These are phyloP conservation scores for Trichoderma aggressivum DNA, from an alignment of 2,329 filamentous ascomycete species.

Conservation along the genomic window DNA sequence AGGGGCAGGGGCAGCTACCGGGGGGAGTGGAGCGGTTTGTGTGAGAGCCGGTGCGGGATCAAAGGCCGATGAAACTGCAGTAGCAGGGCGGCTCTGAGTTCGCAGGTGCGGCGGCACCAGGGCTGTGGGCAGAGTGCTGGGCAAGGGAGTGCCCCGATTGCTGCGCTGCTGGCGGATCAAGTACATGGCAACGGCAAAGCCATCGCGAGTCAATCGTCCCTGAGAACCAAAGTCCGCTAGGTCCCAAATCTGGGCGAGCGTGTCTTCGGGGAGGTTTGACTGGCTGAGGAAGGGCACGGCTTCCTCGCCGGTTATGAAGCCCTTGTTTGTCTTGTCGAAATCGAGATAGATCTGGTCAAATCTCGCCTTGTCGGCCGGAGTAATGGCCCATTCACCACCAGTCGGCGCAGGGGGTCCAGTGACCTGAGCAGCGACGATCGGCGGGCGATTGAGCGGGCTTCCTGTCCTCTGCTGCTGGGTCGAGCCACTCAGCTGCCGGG, in stretches of 20 bases:
- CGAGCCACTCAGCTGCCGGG: constrained; percentile 76
- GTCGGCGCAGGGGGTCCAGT: constrained; percentile 16
- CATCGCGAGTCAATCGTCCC: constrained; percentile 79
- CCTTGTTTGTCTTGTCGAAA: constrained; percentile 75
- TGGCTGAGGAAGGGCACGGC: constrained; percentile 93
- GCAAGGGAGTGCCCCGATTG: constrained; percentile 61
- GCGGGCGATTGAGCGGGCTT: constrained; percentile 54
- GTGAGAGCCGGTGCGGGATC: constrained; percentile 39
- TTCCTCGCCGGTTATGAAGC: constrained; percentile 88
- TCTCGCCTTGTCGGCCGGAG: constrained; percentile 75
- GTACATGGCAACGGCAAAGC: constrained; percentile 97
- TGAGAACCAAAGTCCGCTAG: constrained; percentile 90
- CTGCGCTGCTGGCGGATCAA: constrained; percentile 86
- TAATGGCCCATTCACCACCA: constrained; percentile 72
- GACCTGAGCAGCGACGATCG: constrained; percentile 40
- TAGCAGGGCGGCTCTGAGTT: constrained; percentile 50
- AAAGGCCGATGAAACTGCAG: constrained; percentile 51
- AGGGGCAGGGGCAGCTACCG: constrained; percentile 29
- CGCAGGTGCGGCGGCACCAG: constrained; percentile 86
- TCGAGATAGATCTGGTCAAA: constrained; percentile 85
- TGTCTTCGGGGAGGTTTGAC: constrained; percentile 83
- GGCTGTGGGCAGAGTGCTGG: constrained; percentile 72
- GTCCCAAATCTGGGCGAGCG: constrained; percentile 93
- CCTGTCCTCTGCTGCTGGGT: constrained; percentile 61
- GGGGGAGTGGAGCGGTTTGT: neutral